A percentile compares a stretch with the other conserved stretches of the same genome.
phyloP scores from a whole-genome alignment of 768 basidiomycete species.

The Suillus subluteus region DNA sequence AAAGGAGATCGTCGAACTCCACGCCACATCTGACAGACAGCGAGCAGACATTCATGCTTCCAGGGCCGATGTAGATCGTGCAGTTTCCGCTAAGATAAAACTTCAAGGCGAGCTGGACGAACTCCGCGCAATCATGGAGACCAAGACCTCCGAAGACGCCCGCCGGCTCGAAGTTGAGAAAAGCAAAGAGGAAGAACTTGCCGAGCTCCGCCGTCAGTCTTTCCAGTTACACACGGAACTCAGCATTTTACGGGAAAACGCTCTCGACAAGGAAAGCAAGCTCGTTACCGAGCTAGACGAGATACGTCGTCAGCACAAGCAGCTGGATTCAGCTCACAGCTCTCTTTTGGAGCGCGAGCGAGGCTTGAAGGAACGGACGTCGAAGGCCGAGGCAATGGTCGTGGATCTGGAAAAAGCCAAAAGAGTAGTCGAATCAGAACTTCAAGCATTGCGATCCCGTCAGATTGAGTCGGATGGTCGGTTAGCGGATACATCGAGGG shows the following conservation, averaged over 20 bases:
- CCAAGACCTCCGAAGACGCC: constrained; percentile 86
- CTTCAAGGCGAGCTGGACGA: constrained; percentile 86
- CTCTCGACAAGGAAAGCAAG: constrained; percentile 70
- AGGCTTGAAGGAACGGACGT: constrained; percentile 51
- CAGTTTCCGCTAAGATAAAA: constrained; percentile 51
- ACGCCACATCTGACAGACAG: constrained; percentile 68
- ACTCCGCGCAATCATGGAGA: constrained; percentile 79
- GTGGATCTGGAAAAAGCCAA: constrained; percentile 70
- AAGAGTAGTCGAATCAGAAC: constrained; percentile 69
- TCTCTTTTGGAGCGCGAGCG: constrained; percentile 69
- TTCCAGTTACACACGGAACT: constrained; percentile 67
- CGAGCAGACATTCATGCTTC: constrained; percentile 63
- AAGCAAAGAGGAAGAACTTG: constrained; percentile 85
- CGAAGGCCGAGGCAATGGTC: constrained; percentile 51
- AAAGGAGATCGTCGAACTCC: constrained; percentile 69
- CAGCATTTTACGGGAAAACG: constrained; percentile 59
- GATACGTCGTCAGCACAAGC: constrained; percentile 58
- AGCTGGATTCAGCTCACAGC: constrained; percentile 61
- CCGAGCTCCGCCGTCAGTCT: constrained; percentile 67
- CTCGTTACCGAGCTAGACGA: constrained; percentile 78
- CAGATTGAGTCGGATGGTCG: constrained; percentile 70
- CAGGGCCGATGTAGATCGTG: constrained; percentile 54
- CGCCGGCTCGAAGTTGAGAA: constrained; percentile 83
- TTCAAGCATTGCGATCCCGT: constrained; percentile 67
- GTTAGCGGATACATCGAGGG: constrained; percentile 59